Evolutionary conservation across 441 rosid genomes (phyloP).

Genomic region (Euphorbia celastroides): DNA sequence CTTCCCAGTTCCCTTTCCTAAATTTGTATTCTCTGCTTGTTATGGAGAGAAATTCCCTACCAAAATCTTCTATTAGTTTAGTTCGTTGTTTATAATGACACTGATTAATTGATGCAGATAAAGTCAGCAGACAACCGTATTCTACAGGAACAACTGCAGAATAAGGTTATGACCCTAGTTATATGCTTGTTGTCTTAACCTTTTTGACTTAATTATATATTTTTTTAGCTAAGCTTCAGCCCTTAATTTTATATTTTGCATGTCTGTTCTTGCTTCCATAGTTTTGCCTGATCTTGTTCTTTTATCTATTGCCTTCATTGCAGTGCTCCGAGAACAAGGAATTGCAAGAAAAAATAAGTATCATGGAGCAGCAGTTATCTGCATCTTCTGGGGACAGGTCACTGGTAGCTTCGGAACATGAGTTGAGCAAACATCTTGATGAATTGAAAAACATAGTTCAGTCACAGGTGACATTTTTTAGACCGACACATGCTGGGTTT

Average conservation of each 20-base stretch:
- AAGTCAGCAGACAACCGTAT: conserved; percentile 93
- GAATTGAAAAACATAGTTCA: conserved; percentile 75
- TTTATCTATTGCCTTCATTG: conserved; percentile 18
- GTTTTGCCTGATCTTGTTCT: conserved; percentile 3
- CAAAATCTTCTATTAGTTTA: not conserved
- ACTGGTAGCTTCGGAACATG: conserved; percentile 34
- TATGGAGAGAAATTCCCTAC: not conserved
- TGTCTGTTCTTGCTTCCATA: not conserved
- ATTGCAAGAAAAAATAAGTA: conserved; percentile 60
- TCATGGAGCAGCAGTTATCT: conserved; percentile 59
- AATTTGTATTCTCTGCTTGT: not conserved
- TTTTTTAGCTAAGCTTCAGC: conserved; percentile 1
- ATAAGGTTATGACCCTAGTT: conserved; percentile 51
- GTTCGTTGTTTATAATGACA: conserved; percentile 18
- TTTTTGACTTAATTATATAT: not conserved
- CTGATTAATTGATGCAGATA: conserved; percentile 47
- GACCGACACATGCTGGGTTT: conserved; percentile 9
- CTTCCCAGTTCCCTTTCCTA: conserved; percentile 5
- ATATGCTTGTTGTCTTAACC: not conserved
- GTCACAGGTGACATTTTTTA: conserved; percentile 48
- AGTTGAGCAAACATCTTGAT: conserved; percentile 44
- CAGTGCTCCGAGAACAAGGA: conserved; percentile 83
- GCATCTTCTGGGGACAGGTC: conserved; percentile 38
- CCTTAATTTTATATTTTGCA: conserved; percentile 4
- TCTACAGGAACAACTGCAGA: conserved; percentile 88